Conservation (phyloP, 257 asterid species). For the Jacaranda copaia region DNA sequence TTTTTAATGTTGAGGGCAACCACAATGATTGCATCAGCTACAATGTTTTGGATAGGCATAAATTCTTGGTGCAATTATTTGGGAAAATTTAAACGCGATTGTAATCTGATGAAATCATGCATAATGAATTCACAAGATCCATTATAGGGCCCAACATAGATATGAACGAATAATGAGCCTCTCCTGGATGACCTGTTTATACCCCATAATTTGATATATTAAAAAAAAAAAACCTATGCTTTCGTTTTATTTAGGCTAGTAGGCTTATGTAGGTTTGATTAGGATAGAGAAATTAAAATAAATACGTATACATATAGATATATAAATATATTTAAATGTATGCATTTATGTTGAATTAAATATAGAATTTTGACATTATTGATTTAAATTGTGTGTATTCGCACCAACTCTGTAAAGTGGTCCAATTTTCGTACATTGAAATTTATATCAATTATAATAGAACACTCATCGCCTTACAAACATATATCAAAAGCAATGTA, state of each 20-base stretch:
- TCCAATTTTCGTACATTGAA: too few relatives aligned
- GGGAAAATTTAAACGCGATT: constrained; percentile 7
- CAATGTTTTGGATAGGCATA: constrained; percentile 40
- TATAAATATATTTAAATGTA: too few relatives aligned
- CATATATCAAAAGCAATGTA: too few relatives aligned
- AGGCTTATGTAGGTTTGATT: constrained; percentile 15
- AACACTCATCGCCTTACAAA: too few relatives aligned
- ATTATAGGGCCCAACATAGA: constrained; percentile 41
- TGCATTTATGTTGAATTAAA: too few relatives aligned
- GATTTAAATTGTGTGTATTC: too few relatives aligned
- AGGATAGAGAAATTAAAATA: not conserved
- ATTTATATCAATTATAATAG: too few relatives aligned
- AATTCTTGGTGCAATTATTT: constrained; percentile 38
- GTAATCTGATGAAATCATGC: constrained; percentile 14
- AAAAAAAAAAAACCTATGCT: not conserved
- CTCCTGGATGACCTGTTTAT: constrained; percentile 24
- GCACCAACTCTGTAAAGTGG: too few relatives aligned
- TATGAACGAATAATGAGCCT: constrained; percentile 33
- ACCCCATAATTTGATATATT: not conserved
- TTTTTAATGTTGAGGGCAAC: constrained; percentile 6
- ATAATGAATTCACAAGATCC: constrained; percentile 41
- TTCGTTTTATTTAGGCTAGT: not conserved
- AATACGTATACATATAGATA: not conserved
- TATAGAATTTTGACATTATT: too few relatives aligned
- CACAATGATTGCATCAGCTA: constrained; percentile 41